phyloP scores from a whole-genome alignment of 768 basidiomycete genomes.

The Leccinellum albellum region DNA sequence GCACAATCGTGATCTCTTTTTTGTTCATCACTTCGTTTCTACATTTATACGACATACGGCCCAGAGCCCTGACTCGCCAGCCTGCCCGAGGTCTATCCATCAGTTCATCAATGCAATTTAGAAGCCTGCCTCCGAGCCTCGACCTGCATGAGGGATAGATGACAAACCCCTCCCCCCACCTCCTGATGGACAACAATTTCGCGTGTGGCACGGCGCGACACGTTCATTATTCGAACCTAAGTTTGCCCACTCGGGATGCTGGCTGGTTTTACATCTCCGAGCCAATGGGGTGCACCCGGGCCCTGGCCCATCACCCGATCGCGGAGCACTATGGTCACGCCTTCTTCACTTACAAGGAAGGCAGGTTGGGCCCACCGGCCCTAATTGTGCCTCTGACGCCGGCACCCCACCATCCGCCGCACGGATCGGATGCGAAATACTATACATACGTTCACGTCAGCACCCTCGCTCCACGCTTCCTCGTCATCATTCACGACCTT shows the following conservation, averaged over 20 bases:
- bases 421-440: background rate
- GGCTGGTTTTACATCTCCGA: background rate
- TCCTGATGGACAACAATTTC: background rate
- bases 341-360: background rate
- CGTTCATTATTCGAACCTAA: slow-evolving; percentile 6
- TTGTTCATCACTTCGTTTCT: slow-evolving; percentile 1
- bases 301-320: background rate
- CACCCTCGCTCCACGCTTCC: background rate
- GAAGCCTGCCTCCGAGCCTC: background rate
- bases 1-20: background rate
- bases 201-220: background rate
- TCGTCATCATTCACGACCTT: background rate
- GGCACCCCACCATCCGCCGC: background rate
- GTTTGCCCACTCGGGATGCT: slow-evolving; percentile 1
- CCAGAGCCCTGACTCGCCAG: slow-evolving; percentile 9
- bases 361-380: background rate
- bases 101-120: slow-evolving; percentile 7
- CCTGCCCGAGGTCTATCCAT: background rate
- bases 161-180: background rate
- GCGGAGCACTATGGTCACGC: background rate
- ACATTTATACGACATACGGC: slow-evolving; percentile 1
- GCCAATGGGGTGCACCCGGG: background rate
- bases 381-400: background rate
- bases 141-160: background rate
- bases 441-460: background rate